Conservation (phyloP, 2,329 filamentous ascomycete genomes). For the Nothophoma quercina region DNA sequence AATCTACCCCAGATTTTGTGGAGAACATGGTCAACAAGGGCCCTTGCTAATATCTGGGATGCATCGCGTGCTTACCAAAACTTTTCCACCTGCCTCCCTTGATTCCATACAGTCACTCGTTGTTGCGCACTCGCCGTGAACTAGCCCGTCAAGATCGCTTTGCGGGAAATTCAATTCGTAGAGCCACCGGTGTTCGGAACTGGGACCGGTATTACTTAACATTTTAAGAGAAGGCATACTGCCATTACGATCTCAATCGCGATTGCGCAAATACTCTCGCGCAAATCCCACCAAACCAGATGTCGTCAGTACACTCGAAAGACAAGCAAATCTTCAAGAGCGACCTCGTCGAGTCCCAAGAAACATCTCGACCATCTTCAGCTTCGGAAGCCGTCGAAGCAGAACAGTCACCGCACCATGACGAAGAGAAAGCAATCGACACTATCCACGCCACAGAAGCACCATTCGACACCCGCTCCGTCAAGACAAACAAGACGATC, state of each 20-base stretch:
- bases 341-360: slow-evolving; percentile 24
- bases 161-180: not conserved
- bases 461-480: slow-evolving; percentile 29
- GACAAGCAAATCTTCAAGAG: slow-evolving; percentile 23
- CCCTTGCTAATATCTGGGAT: not conserved
- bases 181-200: slow-evolving; percentile 7
- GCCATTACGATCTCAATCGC: not conserved
- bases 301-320: slow-evolving; percentile 26
- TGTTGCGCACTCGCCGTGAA: not conserved
- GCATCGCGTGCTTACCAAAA: not conserved
- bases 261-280: not conserved
- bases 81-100: not conserved
- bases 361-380: slow-evolving; percentile 24
- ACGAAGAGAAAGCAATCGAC: slow-evolving; percentile 10
- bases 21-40: not conserved
- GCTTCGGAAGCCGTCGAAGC: slow-evolving; percentile 8
- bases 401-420: not conserved
- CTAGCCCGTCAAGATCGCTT: not conserved
- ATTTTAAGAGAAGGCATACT: not conserved
- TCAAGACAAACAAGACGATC: slow-evolving; percentile 26
- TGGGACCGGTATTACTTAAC: not conserved
- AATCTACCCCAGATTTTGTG: not conserved
- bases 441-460: slow-evolving; percentile 17
- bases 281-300: not conserved
- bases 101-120: not conserved